These are phyloP conservation scores for Phytophthora megakarya DNA, from an alignment of 352 stramenopile genomes.

Conservation along the genomic window DNA sequence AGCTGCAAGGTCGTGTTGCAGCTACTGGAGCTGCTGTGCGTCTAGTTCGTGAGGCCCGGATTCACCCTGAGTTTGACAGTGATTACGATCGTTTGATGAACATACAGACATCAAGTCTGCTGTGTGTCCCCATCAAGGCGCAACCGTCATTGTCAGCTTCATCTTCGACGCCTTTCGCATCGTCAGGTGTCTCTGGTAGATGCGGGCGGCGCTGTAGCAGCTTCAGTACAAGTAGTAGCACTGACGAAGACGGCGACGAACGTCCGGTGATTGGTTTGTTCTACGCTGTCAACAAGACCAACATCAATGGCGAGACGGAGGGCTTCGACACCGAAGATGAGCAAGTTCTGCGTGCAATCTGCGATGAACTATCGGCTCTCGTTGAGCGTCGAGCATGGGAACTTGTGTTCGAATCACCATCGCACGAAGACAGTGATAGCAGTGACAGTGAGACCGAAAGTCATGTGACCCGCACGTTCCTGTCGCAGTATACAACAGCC, in stretches of 20 bases:
- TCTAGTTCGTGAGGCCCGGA: slow-evolving; percentile 51
- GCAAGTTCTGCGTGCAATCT: slow-evolving; percentile 71
- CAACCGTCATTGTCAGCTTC: slow-evolving; percentile 33
- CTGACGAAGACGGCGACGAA: slow-evolving; percentile 43
- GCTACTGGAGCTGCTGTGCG: slow-evolving; percentile 61
- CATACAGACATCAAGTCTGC: slow-evolving; percentile 64
- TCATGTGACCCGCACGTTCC: slow-evolving; percentile 67
- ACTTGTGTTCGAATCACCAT: slow-evolving; percentile 67
- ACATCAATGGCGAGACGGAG: slow-evolving; percentile 31
- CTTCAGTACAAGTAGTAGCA: slow-evolving; percentile 66
- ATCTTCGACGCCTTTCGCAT: slow-evolving; percentile 20
- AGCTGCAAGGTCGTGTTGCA: slow-evolving; percentile 72
- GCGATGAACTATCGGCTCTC: slow-evolving; percentile 59
- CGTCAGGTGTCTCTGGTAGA: slow-evolving; percentile 22
- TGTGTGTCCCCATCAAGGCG: slow-evolving; percentile 78
- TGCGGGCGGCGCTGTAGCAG: slow-evolving; percentile 41
- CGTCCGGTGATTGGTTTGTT: slow-evolving; percentile 71
- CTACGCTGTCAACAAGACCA: slow-evolving; percentile 82
- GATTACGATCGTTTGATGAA: slow-evolving; percentile 67
- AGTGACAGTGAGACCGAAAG: slow-evolving; percentile 44
- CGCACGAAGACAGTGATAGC: slow-evolving; percentile 46
- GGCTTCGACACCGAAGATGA: slow-evolving; percentile 70
- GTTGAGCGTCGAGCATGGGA: slow-evolving; percentile 76
- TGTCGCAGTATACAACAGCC: slow-evolving; percentile 76
- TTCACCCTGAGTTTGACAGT: slow-evolving; percentile 70